Evolutionary conservation across 768 basidiomycete species (phyloP).

Genomic region (Hemileccinum rubropunctum): DNA sequence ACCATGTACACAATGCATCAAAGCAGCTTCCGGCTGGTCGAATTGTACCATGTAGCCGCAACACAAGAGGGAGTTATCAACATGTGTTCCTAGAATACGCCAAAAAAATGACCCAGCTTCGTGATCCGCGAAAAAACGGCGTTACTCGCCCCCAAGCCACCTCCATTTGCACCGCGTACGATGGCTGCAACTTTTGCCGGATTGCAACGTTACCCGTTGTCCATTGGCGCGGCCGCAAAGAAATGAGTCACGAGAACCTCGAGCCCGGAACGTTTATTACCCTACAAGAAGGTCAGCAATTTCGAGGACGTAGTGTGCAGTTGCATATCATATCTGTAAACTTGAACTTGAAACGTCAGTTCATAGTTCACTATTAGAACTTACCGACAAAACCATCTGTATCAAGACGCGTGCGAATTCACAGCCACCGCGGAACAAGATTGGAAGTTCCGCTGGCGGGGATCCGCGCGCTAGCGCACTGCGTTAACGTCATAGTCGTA

Average conservation of each 20-base stretch:
- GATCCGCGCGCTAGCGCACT: too few species aligned
- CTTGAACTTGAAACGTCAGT: conserved; percentile 17
- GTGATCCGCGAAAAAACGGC: conserved; percentile 72
- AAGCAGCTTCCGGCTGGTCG: conserved; percentile 85
- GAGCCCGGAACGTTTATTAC: conserved; percentile 79
- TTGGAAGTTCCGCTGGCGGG: too few species aligned
- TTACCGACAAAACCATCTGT: background rate
- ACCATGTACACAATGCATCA: conserved; percentile 45
- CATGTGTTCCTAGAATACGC: background rate
- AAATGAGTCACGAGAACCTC: conserved; percentile 59
- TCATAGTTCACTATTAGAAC: background rate
- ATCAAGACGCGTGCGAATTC: too few species aligned
- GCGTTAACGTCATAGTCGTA: too few species aligned
- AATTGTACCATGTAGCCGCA: conserved; percentile 84
- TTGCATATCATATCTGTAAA: conserved; percentile 82
- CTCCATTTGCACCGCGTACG: conserved; percentile 67
- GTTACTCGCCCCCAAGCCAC: conserved; percentile 67
- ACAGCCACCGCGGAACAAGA: too few species aligned
- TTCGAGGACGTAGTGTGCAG: too few species aligned
- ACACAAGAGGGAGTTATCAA: conserved; percentile 9
- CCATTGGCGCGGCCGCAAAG: conserved; percentile 41
- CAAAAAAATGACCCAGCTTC: conserved; percentile 68
- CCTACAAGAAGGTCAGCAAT: conserved; percentile 37
- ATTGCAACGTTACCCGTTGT: conserved; percentile 55
- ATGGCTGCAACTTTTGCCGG: conserved; percentile 61